Evolutionary conservation across 139 green algal species (phyloP), one percentile per base, ranked within the genome.

Genomic region (Picochlorum sp.): DNA sequence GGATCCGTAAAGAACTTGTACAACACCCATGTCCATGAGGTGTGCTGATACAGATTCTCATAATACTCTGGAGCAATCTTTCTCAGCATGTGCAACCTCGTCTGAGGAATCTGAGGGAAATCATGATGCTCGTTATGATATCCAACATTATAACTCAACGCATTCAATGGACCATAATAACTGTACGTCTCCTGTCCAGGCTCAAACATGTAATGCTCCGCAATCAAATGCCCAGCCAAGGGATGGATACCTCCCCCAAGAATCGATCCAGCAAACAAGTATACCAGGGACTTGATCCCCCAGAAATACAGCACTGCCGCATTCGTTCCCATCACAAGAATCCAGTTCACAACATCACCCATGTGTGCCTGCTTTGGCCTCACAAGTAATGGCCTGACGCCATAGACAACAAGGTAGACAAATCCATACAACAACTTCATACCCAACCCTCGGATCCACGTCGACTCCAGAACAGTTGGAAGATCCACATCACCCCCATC

Each of bases 101-200:
- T 83, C 45, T 84, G 78, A n/a, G 84, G 78, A 49, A 91, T 85
- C 57, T 82, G 72, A 0, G 84, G 82, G 67, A 91, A 91, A 80
- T 91, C 84, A 66, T 91, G 84, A 71, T 91, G 84, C 74, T 91
- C 84, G 45, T 89, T 89, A 76, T 91, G 84, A 68, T 83, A 89
- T 18, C 84, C 84, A 28, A 91, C 83, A 54, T 91, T 89, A 72
- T 86, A 91, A 49, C 71, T 76, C 4, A 91, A 62, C 16, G 63
- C 26, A 74, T 91, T 91, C 20, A 89, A 61, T 21, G 80, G 74
- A 37, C 84, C 84, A 49, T 91, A 91, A 76, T 91, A 91, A 21
- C 64, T 80, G 72, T 91, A 91, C 4, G 84, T 91, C 78, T 91
- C 84, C 61, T 89, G 83, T 10, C 75, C 75, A 59, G 74, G 68